Base-by-base conservation (phyloP, 2,329 filamentous ascomycete genomes). In the Aspergillus bombycis region DNA sequence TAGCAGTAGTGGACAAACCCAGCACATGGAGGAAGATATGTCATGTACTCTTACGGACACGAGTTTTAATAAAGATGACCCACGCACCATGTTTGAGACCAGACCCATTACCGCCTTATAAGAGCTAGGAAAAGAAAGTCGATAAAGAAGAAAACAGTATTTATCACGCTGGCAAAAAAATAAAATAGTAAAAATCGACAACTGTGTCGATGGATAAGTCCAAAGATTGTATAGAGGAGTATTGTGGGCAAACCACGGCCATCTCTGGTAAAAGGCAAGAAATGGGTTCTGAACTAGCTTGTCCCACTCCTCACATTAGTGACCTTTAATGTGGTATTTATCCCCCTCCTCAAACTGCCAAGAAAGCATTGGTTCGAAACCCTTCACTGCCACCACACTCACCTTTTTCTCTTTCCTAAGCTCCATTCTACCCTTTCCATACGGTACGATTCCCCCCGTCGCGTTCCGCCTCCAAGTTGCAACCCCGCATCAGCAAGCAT, bases 221-320 rank as follows among this genome's bases (percentile, higher is more conserved):
- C 84, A 86, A 86, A 86, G 84, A 86, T 85, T 86, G 71, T 73
- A 72, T 74, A 86, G 80, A 82, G 83, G 84, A 84, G 84, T 85
- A 72, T 85, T 79, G 78, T 85, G 83, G 82, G 82, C 82, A 82
- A 81, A 78, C 86, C 87, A 89, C 87, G 87, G 88, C 87, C 87
- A 89, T 88, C 88, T 90, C 88, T 90, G 88, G 88, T 90, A 90
- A 90, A 90, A 89, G 87, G 87, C 87, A 90, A 90, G 87, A 88
- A 87, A 87, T 88, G 86, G 87, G 86, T 90, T 89, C 87, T 84
- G 82, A 76, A 82, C 83, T 89, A 88, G 86, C 79, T 85, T 86
- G 86, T 89, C 86, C 85, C 87, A 88, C 87, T 88, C 87, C 86
- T 84, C 74, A 63, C 50, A 60, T n/a, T n/a, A 0, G 2, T 1